Conservation (phyloP, 495 filamentous ascomycete genomes). For the Daldinia decipiens region DNA sequence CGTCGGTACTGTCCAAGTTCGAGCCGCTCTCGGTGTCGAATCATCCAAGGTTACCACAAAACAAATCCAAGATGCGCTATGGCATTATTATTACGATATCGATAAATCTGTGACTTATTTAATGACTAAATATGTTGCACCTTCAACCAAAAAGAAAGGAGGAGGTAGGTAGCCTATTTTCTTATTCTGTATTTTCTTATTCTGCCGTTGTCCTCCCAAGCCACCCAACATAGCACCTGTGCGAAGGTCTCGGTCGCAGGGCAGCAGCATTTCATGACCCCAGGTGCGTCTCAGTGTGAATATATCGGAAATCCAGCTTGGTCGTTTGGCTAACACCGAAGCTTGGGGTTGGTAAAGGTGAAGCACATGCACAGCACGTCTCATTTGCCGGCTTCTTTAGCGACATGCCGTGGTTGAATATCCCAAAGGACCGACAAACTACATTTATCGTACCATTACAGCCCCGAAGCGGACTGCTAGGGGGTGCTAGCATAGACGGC, state of each 20-base stretch:
- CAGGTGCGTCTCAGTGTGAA: constrained; percentile 35
- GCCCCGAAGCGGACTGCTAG: constrained; percentile 74
- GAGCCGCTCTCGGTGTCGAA: constrained; percentile 62
- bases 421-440: constrained; percentile 74
- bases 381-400: constrained; percentile 69
- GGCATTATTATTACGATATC: constrained; percentile 96
- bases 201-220: constrained; percentile 3
- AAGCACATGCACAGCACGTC: constrained; percentile 35
- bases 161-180: constrained; percentile 62
- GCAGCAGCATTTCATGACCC: constrained; percentile 15
- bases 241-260: constrained; percentile 27
- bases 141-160: constrained; percentile 52
- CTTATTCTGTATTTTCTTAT: constrained; percentile 36
- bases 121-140: constrained; percentile 65
- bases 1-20: constrained; percentile 64
- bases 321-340: constrained; percentile 29
- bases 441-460: constrained; percentile 72
- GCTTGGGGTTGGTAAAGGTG: constrained; percentile 36
- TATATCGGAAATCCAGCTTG: constrained; percentile 18
- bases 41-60: constrained; percentile 66
- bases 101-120: constrained; percentile 84
- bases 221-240: constrained; percentile 6
- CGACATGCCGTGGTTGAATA: constrained; percentile 86
- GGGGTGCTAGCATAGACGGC: constrained; percentile 71
- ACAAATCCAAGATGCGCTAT: constrained; percentile 88